These are phyloP conservation scores for Fusarium miscanthi DNA, from an alignment of 2,329 filamentous ascomycete species.

Conservation along the genomic window DNA sequence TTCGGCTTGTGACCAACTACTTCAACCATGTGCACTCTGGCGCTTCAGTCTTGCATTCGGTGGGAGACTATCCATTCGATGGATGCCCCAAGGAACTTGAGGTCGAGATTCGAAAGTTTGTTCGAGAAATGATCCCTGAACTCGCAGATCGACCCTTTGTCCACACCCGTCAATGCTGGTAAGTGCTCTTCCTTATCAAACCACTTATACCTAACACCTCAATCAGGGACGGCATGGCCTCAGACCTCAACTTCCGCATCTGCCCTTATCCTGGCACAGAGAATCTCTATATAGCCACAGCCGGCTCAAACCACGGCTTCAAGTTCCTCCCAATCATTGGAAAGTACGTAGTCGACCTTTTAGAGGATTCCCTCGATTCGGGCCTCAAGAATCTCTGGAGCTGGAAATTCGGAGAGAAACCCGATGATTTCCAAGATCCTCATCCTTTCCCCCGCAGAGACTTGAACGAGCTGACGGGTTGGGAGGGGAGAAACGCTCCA, in stretches of 20 bases:
- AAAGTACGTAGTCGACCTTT: conserved; percentile 55
- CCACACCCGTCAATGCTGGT: conserved; percentile 56
- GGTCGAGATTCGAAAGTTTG: conserved; percentile 61
- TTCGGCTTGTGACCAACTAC: conserved; percentile 63
- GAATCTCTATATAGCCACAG: conserved; percentile 61
- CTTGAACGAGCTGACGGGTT: conserved; percentile 33
- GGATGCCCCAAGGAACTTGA: conserved; percentile 62
- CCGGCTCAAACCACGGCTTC: conserved; percentile 63
- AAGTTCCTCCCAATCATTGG: conserved; percentile 66
- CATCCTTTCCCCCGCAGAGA: conserved; percentile 38
- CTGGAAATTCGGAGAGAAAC: conserved; percentile 37
- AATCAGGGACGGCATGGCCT: conserved; percentile 46
- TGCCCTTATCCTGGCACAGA: conserved; percentile 30
- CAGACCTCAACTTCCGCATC: conserved; percentile 46
- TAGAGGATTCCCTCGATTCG: conserved; percentile 50
- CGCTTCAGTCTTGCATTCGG: conserved; percentile 34
- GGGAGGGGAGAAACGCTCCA: conserved; percentile 38
- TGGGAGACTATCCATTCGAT: conserved; percentile 38
- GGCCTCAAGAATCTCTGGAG: conserved; percentile 56
- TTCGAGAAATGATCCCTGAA: conserved; percentile 51
- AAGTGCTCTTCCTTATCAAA: conserved; percentile 44
- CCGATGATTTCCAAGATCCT: conserved; percentile 35
- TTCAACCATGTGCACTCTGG: conserved; percentile 47
- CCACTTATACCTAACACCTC: neutral
- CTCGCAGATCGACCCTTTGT: conserved; percentile 59